A percentile compares a stretch with the other conserved stretches of the same genome.
phyloP scores from a whole-genome alignment of 345 rosid species.

The Eutrema japonicum region DNA sequence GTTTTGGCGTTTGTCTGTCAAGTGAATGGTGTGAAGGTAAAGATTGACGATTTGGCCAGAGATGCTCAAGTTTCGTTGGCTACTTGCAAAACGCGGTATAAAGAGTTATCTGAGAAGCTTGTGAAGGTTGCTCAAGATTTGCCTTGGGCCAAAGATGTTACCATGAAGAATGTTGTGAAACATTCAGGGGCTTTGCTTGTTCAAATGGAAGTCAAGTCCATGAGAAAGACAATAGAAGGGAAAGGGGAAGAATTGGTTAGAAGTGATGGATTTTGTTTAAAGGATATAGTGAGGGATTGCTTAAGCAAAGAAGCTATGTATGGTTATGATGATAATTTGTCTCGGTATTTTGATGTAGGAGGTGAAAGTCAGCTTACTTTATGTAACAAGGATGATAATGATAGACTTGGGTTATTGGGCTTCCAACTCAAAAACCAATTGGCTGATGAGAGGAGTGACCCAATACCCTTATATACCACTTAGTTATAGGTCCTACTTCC shows the following conservation, averaged over 20 bases:
- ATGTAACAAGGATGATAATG: background rate
- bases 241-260: constrained; percentile 16
- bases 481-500: no score
- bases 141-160: constrained; percentile 88
- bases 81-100: constrained; percentile 60
- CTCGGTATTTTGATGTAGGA: constrained; percentile 45
- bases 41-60: constrained; percentile 59
- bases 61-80: constrained; percentile 46
- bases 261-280: constrained; percentile 35
- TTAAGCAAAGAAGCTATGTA: constrained; percentile 52
- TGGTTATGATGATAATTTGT: constrained; percentile 37
- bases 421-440: no score
- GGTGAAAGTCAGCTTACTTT: constrained; percentile 27
- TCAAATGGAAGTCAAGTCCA: constrained; percentile 74
- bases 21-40: constrained; percentile 56
- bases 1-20: constrained; percentile 69
- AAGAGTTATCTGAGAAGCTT: constrained; percentile 63
- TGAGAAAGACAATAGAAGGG: constrained; percentile 43
- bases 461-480: no score
- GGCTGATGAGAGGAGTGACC: no score
- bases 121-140: constrained; percentile 71
- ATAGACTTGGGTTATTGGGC: no score
- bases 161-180: constrained; percentile 65
- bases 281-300: constrained; percentile 49
- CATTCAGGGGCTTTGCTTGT: constrained; percentile 59